Evolutionary conservation across 2,329 filamentous ascomycete species (phyloP).

Genomic region (Colletotrichum gigasporum): DNA sequence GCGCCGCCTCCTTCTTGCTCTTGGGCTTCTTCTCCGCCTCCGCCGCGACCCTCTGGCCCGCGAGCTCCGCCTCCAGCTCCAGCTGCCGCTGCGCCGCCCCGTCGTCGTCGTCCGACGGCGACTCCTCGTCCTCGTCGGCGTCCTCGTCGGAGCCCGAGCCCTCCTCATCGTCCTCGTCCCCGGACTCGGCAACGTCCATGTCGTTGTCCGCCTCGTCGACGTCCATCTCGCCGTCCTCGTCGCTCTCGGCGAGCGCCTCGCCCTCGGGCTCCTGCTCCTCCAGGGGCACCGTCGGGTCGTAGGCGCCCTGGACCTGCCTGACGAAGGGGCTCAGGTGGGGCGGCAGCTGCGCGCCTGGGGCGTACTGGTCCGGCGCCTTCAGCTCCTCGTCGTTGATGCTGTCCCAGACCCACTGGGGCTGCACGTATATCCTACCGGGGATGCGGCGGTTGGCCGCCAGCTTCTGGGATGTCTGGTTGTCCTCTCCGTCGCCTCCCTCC

Average conservation of each 20-base stretch:
- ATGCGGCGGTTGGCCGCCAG: constrained; percentile 75
- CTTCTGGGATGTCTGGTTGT: constrained; percentile 70
- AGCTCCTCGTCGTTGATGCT: constrained; percentile 92
- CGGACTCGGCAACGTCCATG: constrained; percentile 57
- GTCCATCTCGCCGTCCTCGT: constrained; percentile 56
- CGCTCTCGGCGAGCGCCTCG: constrained; percentile 79
- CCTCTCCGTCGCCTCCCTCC: constrained; percentile 52
- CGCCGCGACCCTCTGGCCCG: constrained; percentile 69
- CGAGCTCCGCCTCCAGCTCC: constrained; percentile 92
- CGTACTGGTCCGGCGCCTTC: constrained; percentile 86
- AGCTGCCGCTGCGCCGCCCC: constrained; percentile 81
- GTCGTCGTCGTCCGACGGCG: constrained; percentile 55
- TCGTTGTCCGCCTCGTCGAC: constrained; percentile 55
- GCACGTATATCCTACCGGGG: constrained; percentile 91
- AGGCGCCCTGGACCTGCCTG: constrained; percentile 84
- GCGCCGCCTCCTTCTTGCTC: constrained; percentile 75
- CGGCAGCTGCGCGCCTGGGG: constrained; percentile 87
- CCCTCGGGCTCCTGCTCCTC: constrained; percentile 89
- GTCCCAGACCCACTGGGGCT: constrained; percentile 99
- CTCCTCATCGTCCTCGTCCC: constrained; percentile 58
- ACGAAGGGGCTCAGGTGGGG: constrained; percentile 98
- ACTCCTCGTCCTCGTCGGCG: constrained; percentile 58
- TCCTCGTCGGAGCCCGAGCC: constrained; percentile 56
- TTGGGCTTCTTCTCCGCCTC: constrained; percentile 62
- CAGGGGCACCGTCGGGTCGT: constrained; percentile 88